Conservation (phyloP, 805 yeast species). For the Zygosaccharomyces rouxii region DNA sequence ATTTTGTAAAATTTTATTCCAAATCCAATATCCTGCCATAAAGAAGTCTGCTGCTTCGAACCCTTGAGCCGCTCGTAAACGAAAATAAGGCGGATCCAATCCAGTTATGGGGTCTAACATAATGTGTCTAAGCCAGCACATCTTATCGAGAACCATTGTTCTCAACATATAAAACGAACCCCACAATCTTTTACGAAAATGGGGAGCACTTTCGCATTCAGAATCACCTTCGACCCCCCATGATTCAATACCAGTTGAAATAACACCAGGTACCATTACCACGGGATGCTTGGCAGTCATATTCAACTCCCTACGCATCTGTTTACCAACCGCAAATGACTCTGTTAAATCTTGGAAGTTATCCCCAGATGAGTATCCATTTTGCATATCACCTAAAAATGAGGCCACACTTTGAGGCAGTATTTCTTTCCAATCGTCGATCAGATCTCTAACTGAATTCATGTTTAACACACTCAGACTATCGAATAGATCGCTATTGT, state of each 20-base stretch:
- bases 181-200: conserved; percentile 91
- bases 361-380: conserved; percentile 15
- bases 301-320: conserved; percentile 49
- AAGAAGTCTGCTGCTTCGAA: conserved; percentile 96
- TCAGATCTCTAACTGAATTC: conserved; percentile 52
- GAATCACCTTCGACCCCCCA: conserved; percentile 78
- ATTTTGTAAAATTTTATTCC: conserved; percentile 95
- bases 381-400: conserved; percentile 52
- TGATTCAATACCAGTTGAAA: conserved; percentile 89
- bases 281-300: conserved; percentile 67
- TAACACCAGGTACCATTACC: conserved; percentile 92
- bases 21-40: conserved; percentile 97
- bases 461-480: conserved; percentile 43
- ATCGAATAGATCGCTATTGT: conserved; percentile 39
- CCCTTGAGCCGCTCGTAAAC: conserved; percentile 87
- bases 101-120: conserved; percentile 90
- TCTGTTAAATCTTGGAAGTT: conserved; percentile 54
- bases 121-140: conserved; percentile 90
- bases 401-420: conserved; percentile 64
- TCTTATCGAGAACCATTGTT: conserved; percentile 85
- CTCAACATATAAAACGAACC: conserved; percentile 94
- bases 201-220: conserved; percentile 78
- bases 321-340: conserved; percentile 82
- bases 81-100: conserved; percentile 80
- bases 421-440: conserved; percentile 69